Evolutionary conservation across 306 rosid genomes (phyloP).

Genomic region (Prunus kanzakura): DNA sequence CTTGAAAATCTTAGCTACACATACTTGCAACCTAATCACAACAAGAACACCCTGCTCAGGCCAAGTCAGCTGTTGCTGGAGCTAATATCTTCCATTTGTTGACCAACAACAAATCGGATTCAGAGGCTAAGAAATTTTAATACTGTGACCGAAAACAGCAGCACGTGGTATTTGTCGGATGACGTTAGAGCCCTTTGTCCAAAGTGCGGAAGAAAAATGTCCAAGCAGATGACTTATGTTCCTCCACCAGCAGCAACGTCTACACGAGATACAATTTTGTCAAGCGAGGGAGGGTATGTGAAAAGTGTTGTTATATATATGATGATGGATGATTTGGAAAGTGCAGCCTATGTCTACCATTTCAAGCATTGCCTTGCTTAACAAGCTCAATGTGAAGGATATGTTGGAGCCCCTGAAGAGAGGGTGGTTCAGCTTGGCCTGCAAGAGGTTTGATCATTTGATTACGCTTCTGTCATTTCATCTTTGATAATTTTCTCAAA

Average conservation of each 20-base stretch:
- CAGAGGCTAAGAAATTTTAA: too few species aligned
- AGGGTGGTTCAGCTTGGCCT: constrained; percentile 1
- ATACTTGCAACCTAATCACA: neutral
- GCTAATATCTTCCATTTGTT: too few species aligned
- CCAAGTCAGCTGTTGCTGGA: too few species aligned
- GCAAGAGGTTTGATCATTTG: neutral
- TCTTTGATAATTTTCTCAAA: neutral
- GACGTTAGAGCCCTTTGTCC: neutral
- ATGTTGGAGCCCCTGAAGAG: constrained; percentile 12
- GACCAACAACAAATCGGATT: too few species aligned
- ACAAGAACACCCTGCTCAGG: neutral
- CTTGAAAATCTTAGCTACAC: neutral
- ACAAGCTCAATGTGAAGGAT: neutral
- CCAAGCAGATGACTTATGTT: neutral
- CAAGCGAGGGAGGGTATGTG: constrained; percentile 4
- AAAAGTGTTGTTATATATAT: constrained; percentile 12
- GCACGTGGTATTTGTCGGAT: neutral
- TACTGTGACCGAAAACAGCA: too few species aligned
- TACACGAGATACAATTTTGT: too few species aligned
- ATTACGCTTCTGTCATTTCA: neutral
- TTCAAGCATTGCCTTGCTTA: neutral
- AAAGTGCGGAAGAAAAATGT: rapidly evolving
- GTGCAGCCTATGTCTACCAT: constrained; percentile 19
- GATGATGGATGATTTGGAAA: constrained; percentile 23
- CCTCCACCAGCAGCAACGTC: neutral